Percentiles rank a stretch among this genome's conserved stretches.
Evolutionary conservation across 2,329 filamentous ascomycete genomes (phyloP).

Genomic region (Sporothrix phasma): DNA sequence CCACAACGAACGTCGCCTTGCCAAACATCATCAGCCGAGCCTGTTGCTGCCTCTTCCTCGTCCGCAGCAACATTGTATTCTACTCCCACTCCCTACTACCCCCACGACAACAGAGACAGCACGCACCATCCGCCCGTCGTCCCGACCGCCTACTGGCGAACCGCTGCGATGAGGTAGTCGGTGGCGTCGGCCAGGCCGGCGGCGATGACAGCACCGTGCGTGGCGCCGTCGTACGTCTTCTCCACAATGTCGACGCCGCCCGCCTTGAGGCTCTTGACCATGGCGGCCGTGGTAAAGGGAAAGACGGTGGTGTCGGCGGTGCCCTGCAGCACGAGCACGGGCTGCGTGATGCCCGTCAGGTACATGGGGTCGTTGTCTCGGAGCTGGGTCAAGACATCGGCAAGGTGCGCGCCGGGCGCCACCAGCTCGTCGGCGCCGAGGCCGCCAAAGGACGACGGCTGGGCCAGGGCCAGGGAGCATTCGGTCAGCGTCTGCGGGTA

Average conservation of each 20-base stretch:
- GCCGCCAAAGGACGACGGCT: not conserved
- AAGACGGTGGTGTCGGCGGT: slow-evolving; percentile 1
- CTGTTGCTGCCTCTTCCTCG: too few species aligned
- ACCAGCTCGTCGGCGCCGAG: not conserved
- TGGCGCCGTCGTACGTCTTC: slow-evolving; percentile 3
- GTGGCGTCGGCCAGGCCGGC: not conserved
- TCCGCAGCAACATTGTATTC: too few species aligned
- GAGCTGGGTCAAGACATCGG: not conserved
- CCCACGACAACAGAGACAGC: too few species aligned
- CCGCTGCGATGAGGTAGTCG: not conserved
- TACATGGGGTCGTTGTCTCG: not conserved
- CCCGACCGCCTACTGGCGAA: not conserved
- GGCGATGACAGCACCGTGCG: not conserved
- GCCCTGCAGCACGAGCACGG: slow-evolving; percentile 2
- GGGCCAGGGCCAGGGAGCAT: not conserved
- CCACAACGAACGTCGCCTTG: too few species aligned
- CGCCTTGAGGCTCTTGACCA: slow-evolving; percentile 6
- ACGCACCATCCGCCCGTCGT: too few species aligned
- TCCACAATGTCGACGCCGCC: slow-evolving; percentile 12
- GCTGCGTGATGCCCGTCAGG: not conserved
- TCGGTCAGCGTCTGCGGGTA: slow-evolving; percentile 1
- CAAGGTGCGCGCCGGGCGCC: not conserved
- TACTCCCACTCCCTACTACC: too few species aligned
- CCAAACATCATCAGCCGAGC: too few species aligned
- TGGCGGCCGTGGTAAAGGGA: not conserved